These are phyloP conservation scores for Cutaneotrichosporon curvatum DNA, from an alignment of 1,284 basidiomycete species.

Conservation along the genomic window DNA sequence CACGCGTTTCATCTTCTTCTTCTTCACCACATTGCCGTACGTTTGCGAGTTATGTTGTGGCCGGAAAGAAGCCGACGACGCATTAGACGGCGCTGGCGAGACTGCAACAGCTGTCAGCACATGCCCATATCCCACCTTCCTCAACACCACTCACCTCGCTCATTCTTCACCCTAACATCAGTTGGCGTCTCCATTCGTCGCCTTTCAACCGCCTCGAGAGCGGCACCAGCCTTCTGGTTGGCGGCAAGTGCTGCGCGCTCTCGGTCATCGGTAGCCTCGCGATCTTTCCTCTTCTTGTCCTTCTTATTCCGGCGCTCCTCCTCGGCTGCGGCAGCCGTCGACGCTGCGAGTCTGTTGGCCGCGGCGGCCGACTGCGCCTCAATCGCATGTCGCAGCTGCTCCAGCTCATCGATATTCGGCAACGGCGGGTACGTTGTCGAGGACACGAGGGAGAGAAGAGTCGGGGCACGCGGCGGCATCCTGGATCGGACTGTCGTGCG, in stretches of 20 bases:
- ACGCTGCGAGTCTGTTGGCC: conserved; percentile 58
- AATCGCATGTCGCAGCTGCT: conserved; percentile 58
- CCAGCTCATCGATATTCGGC: conserved; percentile 64
- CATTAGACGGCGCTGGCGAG: conserved; percentile 39
- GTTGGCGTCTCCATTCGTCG: conserved; percentile 8
- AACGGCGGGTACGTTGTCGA: conserved; percentile 48
- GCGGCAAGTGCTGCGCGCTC: conserved; percentile 49
- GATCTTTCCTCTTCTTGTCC: conserved; percentile 57
- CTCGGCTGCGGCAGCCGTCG: conserved; percentile 61
- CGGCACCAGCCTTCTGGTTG: conserved; percentile 26
- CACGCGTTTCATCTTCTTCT: conserved; percentile 71
- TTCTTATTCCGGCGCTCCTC: conserved; percentile 60
- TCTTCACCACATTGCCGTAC: conserved; percentile 56
- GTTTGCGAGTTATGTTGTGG: conserved; percentile 22
- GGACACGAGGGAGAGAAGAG: conserved; percentile 28
- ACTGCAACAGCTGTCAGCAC: conserved; percentile 17
- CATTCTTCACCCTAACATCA: conserved; percentile 36
- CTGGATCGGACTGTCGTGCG: neutral
- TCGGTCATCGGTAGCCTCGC: conserved; percentile 55
- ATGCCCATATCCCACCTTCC: neutral
- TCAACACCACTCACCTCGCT: conserved; percentile 24
- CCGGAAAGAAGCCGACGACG: conserved; percentile 29
- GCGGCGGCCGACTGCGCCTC: conserved; percentile 52
- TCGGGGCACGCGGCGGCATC: conserved; percentile 22
- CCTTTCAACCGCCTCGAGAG: conserved; percentile 30